Conservation (phyloP, 2,329 filamentous ascomycete genomes). For the Blastomyces silverae region DNA sequence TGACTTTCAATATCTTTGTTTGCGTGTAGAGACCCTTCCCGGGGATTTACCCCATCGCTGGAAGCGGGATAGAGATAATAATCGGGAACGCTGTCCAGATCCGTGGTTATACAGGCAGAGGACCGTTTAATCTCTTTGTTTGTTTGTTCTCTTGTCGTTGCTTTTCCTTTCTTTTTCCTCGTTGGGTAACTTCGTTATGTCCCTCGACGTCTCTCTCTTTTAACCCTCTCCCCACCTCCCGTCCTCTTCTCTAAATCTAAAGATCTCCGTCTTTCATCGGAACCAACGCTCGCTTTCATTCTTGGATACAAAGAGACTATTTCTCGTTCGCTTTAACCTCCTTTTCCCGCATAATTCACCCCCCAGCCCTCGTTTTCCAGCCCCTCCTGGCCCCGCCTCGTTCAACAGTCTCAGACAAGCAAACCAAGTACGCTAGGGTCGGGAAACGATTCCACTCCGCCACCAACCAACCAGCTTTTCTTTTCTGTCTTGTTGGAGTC, state of each 20-base stretch:
- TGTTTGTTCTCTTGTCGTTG: neutral
- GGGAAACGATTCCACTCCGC: neutral
- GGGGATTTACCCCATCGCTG: too few species aligned
- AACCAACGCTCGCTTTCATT: neutral
- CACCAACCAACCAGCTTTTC: constrained; percentile 1
- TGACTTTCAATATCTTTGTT: too few species aligned
- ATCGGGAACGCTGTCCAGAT: too few species aligned
- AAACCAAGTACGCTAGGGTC: neutral
- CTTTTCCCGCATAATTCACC: neutral
- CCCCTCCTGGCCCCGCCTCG: constrained; percentile 11
- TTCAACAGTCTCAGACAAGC: neutral
- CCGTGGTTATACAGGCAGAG: too few species aligned
- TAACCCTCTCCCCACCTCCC: neutral
- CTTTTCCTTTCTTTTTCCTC: neutral
- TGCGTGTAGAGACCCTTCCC: too few species aligned
- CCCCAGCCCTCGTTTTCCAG: constrained; percentile 1
- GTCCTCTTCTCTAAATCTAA: constrained; percentile 2
- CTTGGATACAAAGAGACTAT: neutral
- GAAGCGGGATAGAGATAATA: too few species aligned
- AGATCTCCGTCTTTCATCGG: neutral
- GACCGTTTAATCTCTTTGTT: constrained; percentile 4
- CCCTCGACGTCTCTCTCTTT: neutral
- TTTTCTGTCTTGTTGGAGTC: neutral
- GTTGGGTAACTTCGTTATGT: neutral
- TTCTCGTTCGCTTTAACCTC: neutral